A percentile compares a stretch with the other conserved stretches of the same genome.
Conservation (phyloP, 2,329 filamentous ascomycete genomes). For the Pseudopyricularia cyperi region DNA sequence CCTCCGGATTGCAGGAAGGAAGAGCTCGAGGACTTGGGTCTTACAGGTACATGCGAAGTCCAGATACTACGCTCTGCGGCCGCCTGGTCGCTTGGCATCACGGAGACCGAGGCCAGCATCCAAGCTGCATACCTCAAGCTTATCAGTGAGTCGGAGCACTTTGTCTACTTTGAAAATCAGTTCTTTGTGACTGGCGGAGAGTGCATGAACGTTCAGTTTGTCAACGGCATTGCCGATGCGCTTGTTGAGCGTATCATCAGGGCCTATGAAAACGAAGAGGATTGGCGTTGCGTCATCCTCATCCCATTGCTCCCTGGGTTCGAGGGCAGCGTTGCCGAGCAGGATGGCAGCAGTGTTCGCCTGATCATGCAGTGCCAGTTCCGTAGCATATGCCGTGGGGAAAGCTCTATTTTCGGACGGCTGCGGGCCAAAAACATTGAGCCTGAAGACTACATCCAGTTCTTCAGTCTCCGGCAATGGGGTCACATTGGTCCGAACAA, state of each 20-base stretch:
- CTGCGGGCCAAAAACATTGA: conserved; percentile 71
- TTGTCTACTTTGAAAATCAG: conserved; percentile 98
- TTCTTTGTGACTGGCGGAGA: conserved; percentile 94
- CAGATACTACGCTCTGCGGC: conserved; percentile 87
- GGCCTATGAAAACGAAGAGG: conserved; percentile 70
- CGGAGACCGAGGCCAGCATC: conserved; percentile 83
- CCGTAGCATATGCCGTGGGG: conserved; percentile 86
- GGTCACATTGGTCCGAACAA: conserved; percentile 77
- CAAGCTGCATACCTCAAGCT: conserved; percentile 90
- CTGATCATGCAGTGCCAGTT: conserved; percentile 97
- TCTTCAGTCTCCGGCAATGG: conserved; percentile 88
- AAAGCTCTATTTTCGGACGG: conserved; percentile 81
- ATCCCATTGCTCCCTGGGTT: conserved; percentile 98
- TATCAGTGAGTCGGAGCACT: conserved; percentile 91
- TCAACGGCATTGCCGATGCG: conserved; percentile 89
- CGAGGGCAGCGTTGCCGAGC: conserved; percentile 88
- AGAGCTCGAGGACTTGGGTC: conserved; percentile 75
- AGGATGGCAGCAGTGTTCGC: conserved; percentile 87
- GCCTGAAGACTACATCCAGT: conserved; percentile 88
- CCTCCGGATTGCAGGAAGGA: conserved; percentile 81
- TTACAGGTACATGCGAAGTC: conserved; percentile 90
- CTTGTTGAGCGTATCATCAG: conserved; percentile 83
- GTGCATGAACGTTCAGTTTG: conserved; percentile 73
- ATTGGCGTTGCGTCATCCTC: conserved; percentile 81
- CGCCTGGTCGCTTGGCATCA: conserved; percentile 84